phyloP scores from a whole-genome alignment of 768 basidiomycete genomes.

The Podaxis sp. region DNA sequence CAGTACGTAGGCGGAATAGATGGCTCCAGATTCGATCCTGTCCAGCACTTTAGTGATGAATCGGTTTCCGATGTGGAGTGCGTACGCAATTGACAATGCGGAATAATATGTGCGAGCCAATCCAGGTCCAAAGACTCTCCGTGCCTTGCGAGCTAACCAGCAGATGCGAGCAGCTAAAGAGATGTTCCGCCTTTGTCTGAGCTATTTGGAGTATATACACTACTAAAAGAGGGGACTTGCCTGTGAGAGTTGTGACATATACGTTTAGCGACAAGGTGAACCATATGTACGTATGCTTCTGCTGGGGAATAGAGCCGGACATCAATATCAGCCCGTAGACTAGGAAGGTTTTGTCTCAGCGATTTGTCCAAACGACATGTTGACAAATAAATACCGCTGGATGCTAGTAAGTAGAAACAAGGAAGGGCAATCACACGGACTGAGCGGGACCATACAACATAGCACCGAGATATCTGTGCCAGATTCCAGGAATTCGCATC shows the following conservation, averaged over 20 bases:
- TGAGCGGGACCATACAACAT: slow-evolving; percentile 31
- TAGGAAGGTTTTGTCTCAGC: not conserved
- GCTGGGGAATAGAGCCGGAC: slow-evolving; percentile 14
- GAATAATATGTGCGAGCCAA: slow-evolving; percentile 25
- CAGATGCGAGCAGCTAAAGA: slow-evolving; percentile 30
- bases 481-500: not conserved
- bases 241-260: slow-evolving; percentile 28
- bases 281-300: slow-evolving; percentile 27
- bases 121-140: slow-evolving; percentile 20
- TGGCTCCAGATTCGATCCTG: slow-evolving; percentile 35
- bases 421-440: slow-evolving; percentile 24
- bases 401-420: slow-evolving; percentile 23
- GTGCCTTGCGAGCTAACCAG: slow-evolving; percentile 26
- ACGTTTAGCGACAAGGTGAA: slow-evolving; percentile 32
- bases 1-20: slow-evolving; percentile 24
- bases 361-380: not conserved
- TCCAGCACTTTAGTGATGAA: not conserved
- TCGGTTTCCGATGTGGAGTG: not conserved
- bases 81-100: slow-evolving; percentile 26
- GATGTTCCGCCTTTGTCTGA: not conserved
- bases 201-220: not conserved
- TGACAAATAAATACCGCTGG: slow-evolving; percentile 22
- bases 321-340: slow-evolving; percentile 10
- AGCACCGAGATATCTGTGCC: slow-evolving; percentile 29
- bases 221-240: slow-evolving; percentile 15